These are phyloP conservation scores for Allomyces macrogynus DNA, from an alignment of 192 early-diverging fungal genomes.

Conservation along the genomic window DNA sequence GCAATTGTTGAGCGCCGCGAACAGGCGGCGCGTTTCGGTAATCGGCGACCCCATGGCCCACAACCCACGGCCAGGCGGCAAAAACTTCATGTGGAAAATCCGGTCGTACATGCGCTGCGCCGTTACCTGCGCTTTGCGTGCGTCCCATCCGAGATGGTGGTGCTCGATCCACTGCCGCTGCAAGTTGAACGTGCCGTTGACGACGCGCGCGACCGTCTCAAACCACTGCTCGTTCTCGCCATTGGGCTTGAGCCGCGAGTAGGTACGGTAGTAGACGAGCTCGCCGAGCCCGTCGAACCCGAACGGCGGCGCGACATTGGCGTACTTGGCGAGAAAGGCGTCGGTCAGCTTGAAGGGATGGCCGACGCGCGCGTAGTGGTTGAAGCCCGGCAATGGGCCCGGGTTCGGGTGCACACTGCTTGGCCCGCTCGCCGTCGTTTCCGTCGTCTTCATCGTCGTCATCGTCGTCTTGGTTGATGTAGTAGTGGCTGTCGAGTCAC, in stretches of 20 bases:
- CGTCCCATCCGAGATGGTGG: constrained; percentile 15
- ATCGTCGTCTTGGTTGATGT: no score
- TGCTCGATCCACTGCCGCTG: constrained; percentile 16
- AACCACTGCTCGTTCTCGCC: constrained; percentile 15
- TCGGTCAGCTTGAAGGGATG: neutral
- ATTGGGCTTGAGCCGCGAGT: constrained; percentile 17
- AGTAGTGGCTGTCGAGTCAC: no score
- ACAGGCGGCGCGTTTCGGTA: constrained; percentile 20
- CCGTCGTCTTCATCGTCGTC: no score
- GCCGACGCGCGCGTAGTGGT: neutral
- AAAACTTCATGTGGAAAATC: constrained; percentile 27
- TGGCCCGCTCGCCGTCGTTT: no score
- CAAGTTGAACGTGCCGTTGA: constrained; percentile 26
- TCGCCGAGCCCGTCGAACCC: constrained; percentile 28
- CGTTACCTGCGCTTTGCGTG: constrained; percentile 11
- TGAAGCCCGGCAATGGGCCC: neutral
- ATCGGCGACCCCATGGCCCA: constrained; percentile 27
- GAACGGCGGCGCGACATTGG: constrained; percentile 13
- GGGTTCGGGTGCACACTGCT: no score
- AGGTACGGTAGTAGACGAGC: constrained; percentile 24
- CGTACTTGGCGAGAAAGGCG: neutral
- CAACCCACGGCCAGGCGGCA: constrained; percentile 24
- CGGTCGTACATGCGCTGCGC: constrained; percentile 25
- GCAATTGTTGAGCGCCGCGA: constrained; percentile 25
- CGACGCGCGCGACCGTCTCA: constrained; percentile 23